A percentile compares a stretch with the other conserved stretches of the same genome.
Conservation (phyloP, 140 eudicot species). For the Erigeron philadelphicus region DNA sequence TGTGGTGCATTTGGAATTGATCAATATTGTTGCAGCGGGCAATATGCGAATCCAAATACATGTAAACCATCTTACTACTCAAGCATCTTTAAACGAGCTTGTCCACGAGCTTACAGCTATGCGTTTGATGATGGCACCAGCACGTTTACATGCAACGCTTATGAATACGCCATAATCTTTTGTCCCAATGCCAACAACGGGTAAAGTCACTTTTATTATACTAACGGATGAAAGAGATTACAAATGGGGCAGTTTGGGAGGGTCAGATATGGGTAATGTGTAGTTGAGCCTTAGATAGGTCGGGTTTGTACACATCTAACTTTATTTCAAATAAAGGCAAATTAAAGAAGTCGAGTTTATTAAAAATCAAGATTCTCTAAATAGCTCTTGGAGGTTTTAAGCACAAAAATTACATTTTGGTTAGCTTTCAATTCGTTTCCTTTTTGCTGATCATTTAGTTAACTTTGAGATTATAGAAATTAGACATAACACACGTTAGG, state of each 20-base stretch:
- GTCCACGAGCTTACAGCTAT: slow-evolving; percentile 91
- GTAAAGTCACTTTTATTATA: slow-evolving; percentile 28
- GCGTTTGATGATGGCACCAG: slow-evolving; percentile 91
- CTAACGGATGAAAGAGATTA: background rate
- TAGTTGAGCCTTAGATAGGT: background rate
- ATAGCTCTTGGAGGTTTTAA: background rate
- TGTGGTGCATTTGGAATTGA: slow-evolving; percentile 80
- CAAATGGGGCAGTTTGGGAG: background rate
- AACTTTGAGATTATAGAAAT: background rate
- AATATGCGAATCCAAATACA: slow-evolving; percentile 73
- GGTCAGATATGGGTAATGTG: background rate
- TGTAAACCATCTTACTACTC: slow-evolving; percentile 76
- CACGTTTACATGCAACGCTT: slow-evolving; percentile 91
- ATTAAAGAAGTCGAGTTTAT: background rate
- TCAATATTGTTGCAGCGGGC: slow-evolving; percentile 92
- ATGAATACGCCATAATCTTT: slow-evolving; percentile 59
- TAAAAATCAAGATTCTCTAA: background rate
- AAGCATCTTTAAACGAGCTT: slow-evolving; percentile 70
- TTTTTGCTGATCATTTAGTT: background rate
- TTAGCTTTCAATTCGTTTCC: background rate
- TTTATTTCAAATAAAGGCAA: background rate
- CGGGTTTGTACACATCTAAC: background rate
- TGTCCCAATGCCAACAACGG: slow-evolving; percentile 55
- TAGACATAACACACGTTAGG: background rate
- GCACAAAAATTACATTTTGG: background rate